Conservation (phyloP, 345 rosid genomes). For the Sapria himalayana region DNA sequence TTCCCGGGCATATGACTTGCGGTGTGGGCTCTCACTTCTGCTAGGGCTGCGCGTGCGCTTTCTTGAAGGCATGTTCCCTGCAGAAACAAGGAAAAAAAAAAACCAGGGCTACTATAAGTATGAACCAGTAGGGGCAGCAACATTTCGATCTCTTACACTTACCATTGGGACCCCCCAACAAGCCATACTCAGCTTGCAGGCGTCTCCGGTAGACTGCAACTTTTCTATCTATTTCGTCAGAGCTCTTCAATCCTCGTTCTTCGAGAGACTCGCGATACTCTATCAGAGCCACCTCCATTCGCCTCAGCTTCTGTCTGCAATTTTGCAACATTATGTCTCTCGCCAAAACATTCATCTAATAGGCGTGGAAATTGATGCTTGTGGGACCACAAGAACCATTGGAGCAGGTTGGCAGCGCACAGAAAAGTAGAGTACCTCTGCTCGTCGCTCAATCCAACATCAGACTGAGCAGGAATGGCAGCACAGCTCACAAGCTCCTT, state of each 20-base stretch:
- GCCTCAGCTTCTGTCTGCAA: conserved; percentile 71
- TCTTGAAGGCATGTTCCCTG: conserved; percentile 44
- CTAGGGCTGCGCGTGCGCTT: conserved; percentile 61
- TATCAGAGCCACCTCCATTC: conserved; percentile 77
- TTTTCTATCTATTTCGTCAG: conserved; percentile 81
- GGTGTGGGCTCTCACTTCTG: conserved; percentile 51
- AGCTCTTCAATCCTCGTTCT: conserved; percentile 57
- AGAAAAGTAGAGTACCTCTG: no score
- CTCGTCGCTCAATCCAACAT: conserved; percentile 62
- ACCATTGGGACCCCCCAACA: conserved; percentile 18
- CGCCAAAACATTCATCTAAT: no score
- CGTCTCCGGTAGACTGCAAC: conserved; percentile 53
- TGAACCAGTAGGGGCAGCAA: not conserved
- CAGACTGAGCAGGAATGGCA: conserved; percentile 27
- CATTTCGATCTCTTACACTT: not conserved
- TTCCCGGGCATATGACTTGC: conserved; percentile 19
- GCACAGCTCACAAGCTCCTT: conserved; percentile 29
- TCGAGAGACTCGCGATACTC: conserved; percentile 92
- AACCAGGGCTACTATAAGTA: not conserved
- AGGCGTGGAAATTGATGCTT: no score
- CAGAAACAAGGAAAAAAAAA: conserved; percentile 7
- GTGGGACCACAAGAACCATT: no score
- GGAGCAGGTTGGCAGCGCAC: no score
- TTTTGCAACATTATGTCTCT: no score
- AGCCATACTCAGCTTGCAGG: conserved; percentile 62